Conservation (phyloP, 2,329 filamentous ascomycete genomes). For the Paracorniculantispora psalliotae region DNA sequence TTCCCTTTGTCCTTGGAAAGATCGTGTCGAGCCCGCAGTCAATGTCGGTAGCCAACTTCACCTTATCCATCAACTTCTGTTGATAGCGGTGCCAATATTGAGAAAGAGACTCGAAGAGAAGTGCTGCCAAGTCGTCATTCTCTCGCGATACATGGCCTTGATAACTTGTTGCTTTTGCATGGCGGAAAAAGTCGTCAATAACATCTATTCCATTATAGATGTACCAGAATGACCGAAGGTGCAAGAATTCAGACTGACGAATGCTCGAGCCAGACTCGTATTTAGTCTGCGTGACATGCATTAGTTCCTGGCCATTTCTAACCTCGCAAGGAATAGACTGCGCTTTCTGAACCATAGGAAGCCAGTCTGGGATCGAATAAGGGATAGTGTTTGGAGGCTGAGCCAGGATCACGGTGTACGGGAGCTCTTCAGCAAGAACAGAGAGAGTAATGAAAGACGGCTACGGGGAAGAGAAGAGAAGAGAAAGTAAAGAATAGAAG, state of each 20-base stretch:
- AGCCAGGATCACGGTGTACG: no score
- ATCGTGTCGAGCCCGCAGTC: no score
- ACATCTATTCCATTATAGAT: not conserved
- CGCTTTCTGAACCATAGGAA: not conserved
- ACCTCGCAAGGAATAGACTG: not conserved
- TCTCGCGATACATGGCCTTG: not conserved
- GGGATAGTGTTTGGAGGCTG: no score
- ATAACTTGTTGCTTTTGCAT: not conserved
- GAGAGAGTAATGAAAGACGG: no score
- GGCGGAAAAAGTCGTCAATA: not conserved
- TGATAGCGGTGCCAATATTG: not conserved
- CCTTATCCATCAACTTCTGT: not conserved
- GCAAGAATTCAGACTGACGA: not conserved
- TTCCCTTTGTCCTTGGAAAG: no score
- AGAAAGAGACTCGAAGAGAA: not conserved
- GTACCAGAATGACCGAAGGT: not conserved
- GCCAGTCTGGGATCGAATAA: not conserved
- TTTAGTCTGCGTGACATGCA: not conserved
- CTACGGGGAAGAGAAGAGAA: no score
- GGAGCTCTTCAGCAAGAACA: no score
- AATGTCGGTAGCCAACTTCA: not conserved
- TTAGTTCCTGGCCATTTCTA: not conserved
- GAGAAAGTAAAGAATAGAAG: no score
- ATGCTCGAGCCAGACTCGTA: not conserved
- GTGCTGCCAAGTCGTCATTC: not conserved